phyloP scores from a whole-genome alignment of 495 filamentous ascomycete genomes.

The Hyphodiscus hymeniophilus region DNA sequence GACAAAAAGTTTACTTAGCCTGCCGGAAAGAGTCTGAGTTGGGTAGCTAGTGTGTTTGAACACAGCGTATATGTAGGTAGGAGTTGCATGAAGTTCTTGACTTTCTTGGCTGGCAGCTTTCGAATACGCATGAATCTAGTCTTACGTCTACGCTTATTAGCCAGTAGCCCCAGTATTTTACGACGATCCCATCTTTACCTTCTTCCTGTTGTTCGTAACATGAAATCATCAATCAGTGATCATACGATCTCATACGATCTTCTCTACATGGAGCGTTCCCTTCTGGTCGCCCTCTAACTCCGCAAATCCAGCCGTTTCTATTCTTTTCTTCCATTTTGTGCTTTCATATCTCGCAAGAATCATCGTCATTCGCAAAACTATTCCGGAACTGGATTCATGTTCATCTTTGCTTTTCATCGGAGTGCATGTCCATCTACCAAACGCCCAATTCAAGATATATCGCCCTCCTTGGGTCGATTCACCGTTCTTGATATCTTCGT shows the following conservation, averaged over 20 bases:
- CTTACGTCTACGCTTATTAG: too few relatives aligned
- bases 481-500: constrained; percentile 32
- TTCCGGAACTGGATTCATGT: constrained; percentile 37
- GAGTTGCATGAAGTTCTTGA: too few relatives aligned
- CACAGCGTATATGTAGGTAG: too few relatives aligned
- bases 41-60: too few relatives aligned
- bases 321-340: constrained; percentile 78
- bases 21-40: too few relatives aligned
- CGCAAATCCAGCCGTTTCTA: constrained; percentile 55
- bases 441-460: constrained; percentile 96
- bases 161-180: too few relatives aligned
- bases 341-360: constrained; percentile 81
- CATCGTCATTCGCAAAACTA: constrained; percentile 67
- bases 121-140: too few relatives aligned
- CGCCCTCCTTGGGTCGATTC: constrained; percentile 17
- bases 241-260: constrained; percentile 31
- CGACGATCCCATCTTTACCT: too few relatives aligned
- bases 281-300: constrained; percentile 35
- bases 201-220: too few relatives aligned
- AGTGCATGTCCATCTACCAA: constrained; percentile 89
- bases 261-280: constrained; percentile 35
- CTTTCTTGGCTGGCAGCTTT: too few relatives aligned
- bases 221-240: too few relatives aligned
- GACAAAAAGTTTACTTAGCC: too few relatives aligned
- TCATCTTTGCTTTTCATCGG: constrained; percentile 37